Conservation (phyloP, 2,329 filamentous ascomycete genomes). For the Diatrype stigma region DNA sequence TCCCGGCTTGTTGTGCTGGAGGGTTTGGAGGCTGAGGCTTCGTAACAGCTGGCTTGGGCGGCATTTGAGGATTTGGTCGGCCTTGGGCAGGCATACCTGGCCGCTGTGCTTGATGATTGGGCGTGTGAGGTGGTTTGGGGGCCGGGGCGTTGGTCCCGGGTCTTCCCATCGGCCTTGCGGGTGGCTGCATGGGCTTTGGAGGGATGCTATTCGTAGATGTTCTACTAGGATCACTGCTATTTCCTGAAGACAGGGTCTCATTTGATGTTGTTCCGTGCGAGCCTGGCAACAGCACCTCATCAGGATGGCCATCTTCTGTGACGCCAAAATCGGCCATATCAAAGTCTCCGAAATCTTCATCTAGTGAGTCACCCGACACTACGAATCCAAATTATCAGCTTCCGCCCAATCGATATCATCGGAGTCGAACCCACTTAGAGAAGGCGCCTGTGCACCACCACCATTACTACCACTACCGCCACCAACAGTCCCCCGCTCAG, state of each 20-base stretch:
- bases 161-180: conserved; percentile 28
- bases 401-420: conserved; percentile 29
- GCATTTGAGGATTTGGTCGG: conserved; percentile 20
- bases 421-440: conserved; percentile 44
- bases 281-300: conserved; percentile 64
- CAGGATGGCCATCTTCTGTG: conserved; percentile 65
- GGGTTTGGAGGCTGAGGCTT: conserved; percentile 9
- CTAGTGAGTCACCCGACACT: conserved; percentile 27
- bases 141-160: conserved; percentile 26
- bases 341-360: conserved; percentile 52
- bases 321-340: conserved; percentile 75
- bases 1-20: conserved; percentile 19
- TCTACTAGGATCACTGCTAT: conserved; percentile 21
- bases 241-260: conserved; percentile 19
- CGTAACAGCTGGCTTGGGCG: conserved; percentile 3
- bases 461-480: conserved; percentile 2
- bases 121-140: conserved; percentile 32
- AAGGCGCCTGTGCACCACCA: conserved; percentile 14
- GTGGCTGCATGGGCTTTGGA: conserved; percentile 33
- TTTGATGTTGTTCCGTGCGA: conserved; percentile 23
- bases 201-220: conserved; percentile 21
- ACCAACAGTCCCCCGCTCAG: conserved; percentile 23
- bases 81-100: conserved; percentile 20
- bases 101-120: conserved; percentile 27
- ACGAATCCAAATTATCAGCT: conserved; percentile 29